These are phyloP conservation scores for Rhynchosporium secalis DNA, from an alignment of 2,329 filamentous ascomycete species.

Conservation along the genomic window DNA sequence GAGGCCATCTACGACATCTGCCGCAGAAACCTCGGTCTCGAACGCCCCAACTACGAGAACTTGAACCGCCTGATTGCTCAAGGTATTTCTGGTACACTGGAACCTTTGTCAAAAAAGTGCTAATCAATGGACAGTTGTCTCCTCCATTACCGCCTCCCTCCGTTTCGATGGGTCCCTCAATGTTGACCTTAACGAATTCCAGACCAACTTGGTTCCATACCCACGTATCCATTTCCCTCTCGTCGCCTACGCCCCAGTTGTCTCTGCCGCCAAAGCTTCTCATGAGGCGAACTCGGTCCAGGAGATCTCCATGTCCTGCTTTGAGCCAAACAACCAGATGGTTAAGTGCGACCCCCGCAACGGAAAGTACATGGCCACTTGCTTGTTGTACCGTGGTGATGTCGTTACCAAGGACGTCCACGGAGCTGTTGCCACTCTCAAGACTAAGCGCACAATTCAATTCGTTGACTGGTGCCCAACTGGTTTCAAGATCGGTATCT, in stretches of 20 bases:
- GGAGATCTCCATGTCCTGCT: slow-evolving; percentile 99
- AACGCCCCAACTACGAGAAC: slow-evolving; percentile 98
- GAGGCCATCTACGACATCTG: slow-evolving; percentile 99
- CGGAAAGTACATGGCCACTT: slow-evolving; percentile 99
- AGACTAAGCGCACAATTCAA: slow-evolving; percentile 99
- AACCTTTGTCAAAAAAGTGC: background rate
- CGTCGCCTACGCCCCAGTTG: slow-evolving; percentile 90
- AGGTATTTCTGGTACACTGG: slow-evolving; percentile 53
- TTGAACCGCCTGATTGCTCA: slow-evolving; percentile 98
- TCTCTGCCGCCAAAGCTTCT: slow-evolving; percentile 91
- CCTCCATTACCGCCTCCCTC: slow-evolving; percentile 96
- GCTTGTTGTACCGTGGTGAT: slow-evolving; percentile 95
- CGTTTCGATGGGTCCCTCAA: slow-evolving; percentile 98
- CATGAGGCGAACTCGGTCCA: slow-evolving; percentile 98
- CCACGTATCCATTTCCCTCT: slow-evolving; percentile 99
- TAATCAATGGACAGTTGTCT: slow-evolving; percentile 68
- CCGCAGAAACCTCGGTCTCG: slow-evolving; percentile 93
- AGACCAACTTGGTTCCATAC: slow-evolving; percentile 99
- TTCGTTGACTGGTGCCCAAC: slow-evolving; percentile 99
- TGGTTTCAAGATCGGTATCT: slow-evolving; percentile 99
- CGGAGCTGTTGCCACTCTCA: slow-evolving; percentile 88
- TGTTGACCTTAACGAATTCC: slow-evolving; percentile 99
- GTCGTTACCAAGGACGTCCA: slow-evolving; percentile 96
- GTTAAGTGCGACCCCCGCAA: slow-evolving; percentile 98
- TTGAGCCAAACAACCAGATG: slow-evolving; percentile 99